Base-by-base conservation (phyloP, 495 filamentous ascomycete species). In the Annulohypoxylon moriforme region DNA sequence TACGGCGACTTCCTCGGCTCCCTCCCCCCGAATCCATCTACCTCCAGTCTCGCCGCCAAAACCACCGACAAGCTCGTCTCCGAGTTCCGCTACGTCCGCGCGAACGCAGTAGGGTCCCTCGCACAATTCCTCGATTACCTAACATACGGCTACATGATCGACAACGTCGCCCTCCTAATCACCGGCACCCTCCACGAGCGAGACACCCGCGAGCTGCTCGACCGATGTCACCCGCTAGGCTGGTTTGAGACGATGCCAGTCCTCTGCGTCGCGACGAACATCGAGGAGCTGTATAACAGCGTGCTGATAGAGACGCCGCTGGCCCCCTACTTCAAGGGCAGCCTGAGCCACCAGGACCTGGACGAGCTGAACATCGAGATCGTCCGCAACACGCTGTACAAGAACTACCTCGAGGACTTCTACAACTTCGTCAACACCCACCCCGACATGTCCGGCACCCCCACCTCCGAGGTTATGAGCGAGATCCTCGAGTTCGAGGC, bases 281-380 rank as follows among this genome's bases (percentile, higher is more conserved):
- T 98, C 75, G 96, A 99, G 80, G 96, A 99, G 72, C 86, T 99
- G 18, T 99, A 98, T 86, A 98, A 98, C 85, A 95, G 92, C 40
- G 95, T 98, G 20, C 82, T 99, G 75, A 92, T 99, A 68, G 96
- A 99, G 83, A 98, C 96, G 8, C 96, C 96, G 1, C 85, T 99
- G 40, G 96, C 94, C 44, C 89, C 93, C 16, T 99, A 97, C 81
- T 99, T 99, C 88, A 98, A 98, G 82, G 90, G 92, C 66, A 96
- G 92, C 69, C 85, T 99, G 38, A 94, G 90, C 79, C 94, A 97
- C 78, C 93, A 97, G 78, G 96, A 99, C 77, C 86, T 99, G 65
- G 96, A 99, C 81, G 96, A 98, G 86, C 84, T 98, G 78, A 99
- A 99, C 83, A 99, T 99, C 76, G 96, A 99, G 84, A 99, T 99